A percentile compares a stretch with the other conserved stretches of the same genome.
These are phyloP conservation scores for Lentinula lateritia DNA, from an alignment of 768 basidiomycete genomes.

Conservation along the genomic window DNA sequence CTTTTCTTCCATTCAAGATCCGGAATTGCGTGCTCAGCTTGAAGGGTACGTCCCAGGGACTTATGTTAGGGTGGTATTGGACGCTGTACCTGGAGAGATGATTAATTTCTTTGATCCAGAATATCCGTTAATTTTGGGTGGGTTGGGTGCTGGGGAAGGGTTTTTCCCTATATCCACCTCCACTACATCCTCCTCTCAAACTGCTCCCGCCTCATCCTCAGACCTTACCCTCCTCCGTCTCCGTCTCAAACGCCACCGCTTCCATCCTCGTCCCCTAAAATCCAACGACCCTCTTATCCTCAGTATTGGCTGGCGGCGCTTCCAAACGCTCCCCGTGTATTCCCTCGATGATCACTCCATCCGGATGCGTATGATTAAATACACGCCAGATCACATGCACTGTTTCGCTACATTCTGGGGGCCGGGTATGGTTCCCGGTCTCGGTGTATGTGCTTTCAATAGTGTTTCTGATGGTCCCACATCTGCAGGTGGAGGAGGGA, in stretches of 20 bases:
- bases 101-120: constrained; percentile 89
- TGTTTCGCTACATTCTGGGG: constrained; percentile 98
- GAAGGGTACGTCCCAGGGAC: constrained; percentile 89
- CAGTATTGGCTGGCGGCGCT: constrained; percentile 96
- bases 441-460: constrained; percentile 97
- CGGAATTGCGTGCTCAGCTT: constrained; percentile 73
- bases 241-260: constrained; percentile 93
- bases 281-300: constrained; percentile 96
- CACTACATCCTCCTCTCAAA: constrained; percentile 68
- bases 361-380: constrained; percentile 99
- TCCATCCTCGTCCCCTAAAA: constrained; percentile 89
- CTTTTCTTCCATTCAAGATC: constrained; percentile 66
- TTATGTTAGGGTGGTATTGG: constrained; percentile 90
- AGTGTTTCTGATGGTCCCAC: constrained; percentile 42
- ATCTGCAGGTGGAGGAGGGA: constrained; percentile 26
- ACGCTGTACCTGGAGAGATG: constrained; percentile 83
- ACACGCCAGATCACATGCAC: constrained; percentile 99
- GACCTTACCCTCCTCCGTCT: constrained; percentile 75
- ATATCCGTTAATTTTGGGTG: constrained; percentile 90
- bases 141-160: constrained; percentile 19
- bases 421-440: constrained; percentile 87
- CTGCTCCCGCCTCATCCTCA: constrained; percentile 38
- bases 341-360: constrained; percentile 97
- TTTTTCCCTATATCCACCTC: too few species aligned
- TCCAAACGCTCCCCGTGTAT: constrained; percentile 93